A percentile compares a stretch with the other conserved stretches of the same genome.
Evolutionary conservation across 2,329 filamentous ascomycete species (phyloP).

Genomic region (Penicillium sp.): DNA sequence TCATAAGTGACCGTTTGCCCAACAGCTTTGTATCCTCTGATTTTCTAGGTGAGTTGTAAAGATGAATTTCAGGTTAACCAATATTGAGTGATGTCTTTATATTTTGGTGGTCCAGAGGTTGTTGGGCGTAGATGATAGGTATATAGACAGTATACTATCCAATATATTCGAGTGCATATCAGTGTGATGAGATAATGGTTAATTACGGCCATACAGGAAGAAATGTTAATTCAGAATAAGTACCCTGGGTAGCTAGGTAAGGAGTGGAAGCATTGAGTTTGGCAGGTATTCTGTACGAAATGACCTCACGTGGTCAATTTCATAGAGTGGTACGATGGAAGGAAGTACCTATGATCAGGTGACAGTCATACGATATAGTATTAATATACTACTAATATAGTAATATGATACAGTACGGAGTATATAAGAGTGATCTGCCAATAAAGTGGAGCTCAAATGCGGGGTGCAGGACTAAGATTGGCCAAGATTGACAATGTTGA

Average conservation of each 20-base stretch:
- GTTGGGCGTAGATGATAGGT: not conserved
- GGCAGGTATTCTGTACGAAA: not conserved
- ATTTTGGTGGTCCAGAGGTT: not conserved
- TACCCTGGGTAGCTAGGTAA: not conserved
- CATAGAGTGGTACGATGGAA: not conserved
- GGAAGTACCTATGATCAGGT: not conserved
- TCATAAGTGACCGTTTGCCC: not conserved
- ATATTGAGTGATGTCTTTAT: not conserved
- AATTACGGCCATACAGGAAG: not conserved
- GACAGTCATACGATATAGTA: not conserved
- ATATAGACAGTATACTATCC: not conserved
- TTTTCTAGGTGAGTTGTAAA: not conserved
- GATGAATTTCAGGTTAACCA: too few species aligned
- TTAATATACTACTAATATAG: too few species aligned
- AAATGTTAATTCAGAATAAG: not conserved
- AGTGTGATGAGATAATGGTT: not conserved
- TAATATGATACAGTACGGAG: not conserved
- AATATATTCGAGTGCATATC: not conserved
- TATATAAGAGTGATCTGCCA: slow-evolving; percentile 7
- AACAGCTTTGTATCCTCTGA: not conserved
- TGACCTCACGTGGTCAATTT: not conserved
- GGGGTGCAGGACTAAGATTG: slow-evolving; percentile 37
- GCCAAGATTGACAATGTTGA: slow-evolving; percentile 19
- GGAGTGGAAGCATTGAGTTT: not conserved
- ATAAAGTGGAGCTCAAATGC: slow-evolving; percentile 29